These are phyloP conservation scores for Artomyces pyxidatus DNA, from an alignment of 768 basidiomycete species.

Conservation along the genomic window DNA sequence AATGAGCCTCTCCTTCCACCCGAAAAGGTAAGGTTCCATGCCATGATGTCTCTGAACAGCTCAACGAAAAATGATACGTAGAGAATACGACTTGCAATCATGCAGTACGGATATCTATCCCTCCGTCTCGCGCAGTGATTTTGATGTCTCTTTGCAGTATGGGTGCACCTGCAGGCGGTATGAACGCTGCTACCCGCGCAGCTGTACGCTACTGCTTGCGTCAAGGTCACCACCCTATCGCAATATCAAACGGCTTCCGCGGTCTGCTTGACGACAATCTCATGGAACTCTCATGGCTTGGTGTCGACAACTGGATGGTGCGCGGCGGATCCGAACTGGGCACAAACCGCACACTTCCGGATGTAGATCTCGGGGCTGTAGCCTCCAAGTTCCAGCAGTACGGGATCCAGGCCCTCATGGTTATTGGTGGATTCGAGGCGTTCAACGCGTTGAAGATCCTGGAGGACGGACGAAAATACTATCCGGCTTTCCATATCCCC, in stretches of 20 bases:
- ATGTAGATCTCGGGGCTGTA: slow-evolving; percentile 77
- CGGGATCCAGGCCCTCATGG: slow-evolving; percentile 65
- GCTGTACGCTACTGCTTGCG: slow-evolving; percentile 89
- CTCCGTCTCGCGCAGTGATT: slow-evolving; percentile 1
- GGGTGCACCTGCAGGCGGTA: slow-evolving; percentile 96
- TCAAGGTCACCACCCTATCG: slow-evolving; percentile 89
- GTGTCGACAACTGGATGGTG: slow-evolving; percentile 93
- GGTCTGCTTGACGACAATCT: slow-evolving; percentile 89
- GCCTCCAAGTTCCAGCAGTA: slow-evolving; percentile 90
- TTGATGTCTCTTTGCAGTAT: slow-evolving; percentile 41
- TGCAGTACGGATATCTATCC: slow-evolving; percentile 55
- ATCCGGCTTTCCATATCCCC: slow-evolving; percentile 91
- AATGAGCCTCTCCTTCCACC: slow-evolving; percentile 24
- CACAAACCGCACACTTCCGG: slow-evolving; percentile 87
- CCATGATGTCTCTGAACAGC: background rate
- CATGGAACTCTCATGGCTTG: slow-evolving; percentile 86
- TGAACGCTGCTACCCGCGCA: slow-evolving; percentile 96
- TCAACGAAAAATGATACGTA: slow-evolving; percentile 20
- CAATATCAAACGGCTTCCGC: slow-evolving; percentile 92
- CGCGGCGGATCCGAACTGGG: slow-evolving; percentile 97
- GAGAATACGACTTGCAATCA: slow-evolving; percentile 74
- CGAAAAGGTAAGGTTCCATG: slow-evolving; percentile 20
- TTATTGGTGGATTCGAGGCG: slow-evolving; percentile 96
- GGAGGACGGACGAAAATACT: slow-evolving; percentile 71
- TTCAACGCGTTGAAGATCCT: slow-evolving; percentile 74